Evolutionary conservation across 73 alveolate species (phyloP), one percentile per base, ranked within the genome.

Genomic region (Paramecium tetraurelia): DNA sequence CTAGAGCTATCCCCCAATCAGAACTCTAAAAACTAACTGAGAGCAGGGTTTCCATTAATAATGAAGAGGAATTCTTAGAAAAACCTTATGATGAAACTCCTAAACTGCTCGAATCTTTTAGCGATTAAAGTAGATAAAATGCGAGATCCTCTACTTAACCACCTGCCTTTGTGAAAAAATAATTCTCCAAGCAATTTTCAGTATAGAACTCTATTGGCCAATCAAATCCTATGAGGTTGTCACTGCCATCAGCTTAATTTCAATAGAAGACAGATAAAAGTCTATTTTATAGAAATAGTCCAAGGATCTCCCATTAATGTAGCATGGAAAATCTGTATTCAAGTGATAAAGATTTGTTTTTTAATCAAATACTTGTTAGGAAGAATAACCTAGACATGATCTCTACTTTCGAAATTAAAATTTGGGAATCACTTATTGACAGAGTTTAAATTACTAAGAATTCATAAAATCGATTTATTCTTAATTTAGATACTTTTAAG

Each of bases 401-500:
- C 3, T 22, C 76, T 9, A 43, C 75, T 11, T 80, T 80, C 46
- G 90, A 80, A 80, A 80, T 80, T 41, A 80, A 80, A 80, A 80
- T 80, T 31, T 80, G 90, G 90, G 90, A 80, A 80, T 41, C 46
- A 18, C 72, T 80, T 31, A 43, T 80, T 31, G 57, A 80, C 16
- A 44, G 31, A 80, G 57, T 80, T 18, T 41, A 21, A 43, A 80
- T 80, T 46, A n/a, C 75, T 22, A 80, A 48, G 20, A 80, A 80
- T 80, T 12, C 48, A 11, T 35, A 80, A 46, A 24, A 80, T 22
- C 10, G 41, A 43, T 44, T 31, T 27, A 80, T 80, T 9, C 29
- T 80, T 18, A 40, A 80, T 22, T 24, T 80, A 43, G 75, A 80
- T 80, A 43, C 90, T 0, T 80, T 80, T 21, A 43, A 48, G 22